These are phyloP conservation scores for Lentinula guzmanii DNA, from an alignment of 768 basidiomycete genomes.

Conservation along the genomic window DNA sequence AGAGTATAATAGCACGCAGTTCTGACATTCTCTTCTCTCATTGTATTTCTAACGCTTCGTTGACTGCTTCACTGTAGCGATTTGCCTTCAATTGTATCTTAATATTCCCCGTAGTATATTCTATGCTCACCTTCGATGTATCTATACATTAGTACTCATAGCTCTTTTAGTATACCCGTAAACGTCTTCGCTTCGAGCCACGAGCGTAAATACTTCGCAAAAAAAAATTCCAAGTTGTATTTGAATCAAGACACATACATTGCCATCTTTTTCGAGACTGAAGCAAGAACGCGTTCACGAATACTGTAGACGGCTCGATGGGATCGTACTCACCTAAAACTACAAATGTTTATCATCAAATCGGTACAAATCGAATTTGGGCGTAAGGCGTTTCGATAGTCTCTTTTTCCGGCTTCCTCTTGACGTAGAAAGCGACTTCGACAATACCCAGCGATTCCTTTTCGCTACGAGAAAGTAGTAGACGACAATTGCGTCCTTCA, in stretches of 20 bases:
- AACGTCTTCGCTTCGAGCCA: background rate
- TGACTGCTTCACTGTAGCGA: background rate
- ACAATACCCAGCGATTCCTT: constrained; percentile 35
- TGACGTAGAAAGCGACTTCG: constrained; percentile 41
- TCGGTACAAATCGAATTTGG: background rate
- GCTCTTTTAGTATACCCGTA: background rate
- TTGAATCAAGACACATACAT: too few species aligned
- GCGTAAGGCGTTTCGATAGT: background rate
- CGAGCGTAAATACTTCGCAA: background rate
- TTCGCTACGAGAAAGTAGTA: constrained; percentile 20
- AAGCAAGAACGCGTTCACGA: too few species aligned
- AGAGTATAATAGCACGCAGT: background rate
- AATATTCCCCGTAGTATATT: background rate
- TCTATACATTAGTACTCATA: background rate
- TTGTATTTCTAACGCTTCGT: background rate
- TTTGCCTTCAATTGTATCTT: background rate
- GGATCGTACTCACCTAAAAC: too few species aligned
- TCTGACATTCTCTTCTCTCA: background rate
- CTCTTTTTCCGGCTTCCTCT: background rate
- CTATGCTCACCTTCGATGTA: background rate
- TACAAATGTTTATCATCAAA: background rate
- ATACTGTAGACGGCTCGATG: too few species aligned
- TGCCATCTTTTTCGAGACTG: too few species aligned
- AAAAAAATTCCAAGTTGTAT: background rate
- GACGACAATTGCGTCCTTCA: constrained; percentile 28